Evolutionary conservation across 345 rosid species (phyloP).

Genomic region (Citrus medica): DNA sequence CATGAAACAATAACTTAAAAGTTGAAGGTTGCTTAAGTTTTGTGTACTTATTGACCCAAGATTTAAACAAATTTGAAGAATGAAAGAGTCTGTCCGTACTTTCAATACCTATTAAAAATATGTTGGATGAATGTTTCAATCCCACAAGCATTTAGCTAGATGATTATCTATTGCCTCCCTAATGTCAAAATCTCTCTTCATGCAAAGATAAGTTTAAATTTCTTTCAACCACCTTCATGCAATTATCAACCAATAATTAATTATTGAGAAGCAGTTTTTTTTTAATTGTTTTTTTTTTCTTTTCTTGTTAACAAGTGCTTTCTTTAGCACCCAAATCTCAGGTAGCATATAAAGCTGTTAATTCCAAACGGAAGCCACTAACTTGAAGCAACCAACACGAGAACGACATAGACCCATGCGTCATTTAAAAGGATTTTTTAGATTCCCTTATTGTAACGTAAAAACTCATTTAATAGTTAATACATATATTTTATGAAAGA

Average conservation of each 20-base stretch:
- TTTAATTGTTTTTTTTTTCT: not conserved
- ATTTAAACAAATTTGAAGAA: too few species aligned
- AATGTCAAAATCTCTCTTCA: not conserved
- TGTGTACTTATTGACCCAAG: too few species aligned
- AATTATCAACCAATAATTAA: not conserved
- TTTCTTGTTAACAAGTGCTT: not conserved
- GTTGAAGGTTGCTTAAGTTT: too few species aligned
- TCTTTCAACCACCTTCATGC: not conserved
- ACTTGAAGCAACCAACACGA: not conserved
- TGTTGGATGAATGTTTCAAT: not conserved
- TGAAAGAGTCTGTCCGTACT: not conserved
- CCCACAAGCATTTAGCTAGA: not conserved
- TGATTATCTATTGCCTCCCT: not conserved
- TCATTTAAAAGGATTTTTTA: not conserved
- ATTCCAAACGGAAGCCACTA: not conserved
- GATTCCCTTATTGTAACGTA: not conserved
- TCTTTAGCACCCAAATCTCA: not conserved
- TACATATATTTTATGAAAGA: too few species aligned
- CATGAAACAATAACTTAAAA: too few species aligned
- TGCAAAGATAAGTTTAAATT: not conserved
- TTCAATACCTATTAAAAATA: too few species aligned
- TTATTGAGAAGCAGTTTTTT: not conserved
- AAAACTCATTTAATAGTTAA: too few species aligned
- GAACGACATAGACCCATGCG: not conserved
- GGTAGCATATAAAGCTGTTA: not conserved